Conservation (phyloP, 495 filamentous ascomycete species). For the Tirmania nivea region DNA sequence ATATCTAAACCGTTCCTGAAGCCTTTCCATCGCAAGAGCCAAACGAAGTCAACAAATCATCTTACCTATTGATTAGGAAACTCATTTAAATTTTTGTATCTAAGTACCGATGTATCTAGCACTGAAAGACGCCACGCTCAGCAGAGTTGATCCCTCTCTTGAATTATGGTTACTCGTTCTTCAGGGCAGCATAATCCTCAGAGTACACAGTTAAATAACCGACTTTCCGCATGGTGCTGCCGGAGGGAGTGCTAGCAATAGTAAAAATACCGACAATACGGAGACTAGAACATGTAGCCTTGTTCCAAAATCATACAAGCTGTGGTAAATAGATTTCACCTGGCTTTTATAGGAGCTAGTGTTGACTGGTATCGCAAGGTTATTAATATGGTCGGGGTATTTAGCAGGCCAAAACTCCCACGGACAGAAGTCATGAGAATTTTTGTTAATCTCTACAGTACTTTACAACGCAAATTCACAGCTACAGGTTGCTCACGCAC, state of each 20-base stretch:
- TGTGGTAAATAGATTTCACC: slow-evolving; percentile 21
- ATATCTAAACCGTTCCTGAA: too few species aligned
- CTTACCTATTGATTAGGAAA: too few species aligned
- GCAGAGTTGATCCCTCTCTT: slow-evolving; percentile 23
- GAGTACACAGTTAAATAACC: slow-evolving; percentile 23
- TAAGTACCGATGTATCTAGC: slow-evolving; percentile 7
- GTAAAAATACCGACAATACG: slow-evolving; percentile 19
- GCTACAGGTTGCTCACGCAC: too few species aligned
- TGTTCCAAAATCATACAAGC: slow-evolving; percentile 20
- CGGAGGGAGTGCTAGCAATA: slow-evolving; percentile 18
- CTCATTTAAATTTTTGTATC: too few species aligned
- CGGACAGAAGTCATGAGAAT: too few species aligned
- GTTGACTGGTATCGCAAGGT: slow-evolving; percentile 15
- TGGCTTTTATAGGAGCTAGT: slow-evolving; percentile 19
- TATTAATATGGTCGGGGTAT: slow-evolving; percentile 21
- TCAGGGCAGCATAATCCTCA: slow-evolving; percentile 17
- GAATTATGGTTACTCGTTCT: slow-evolving; percentile 21
- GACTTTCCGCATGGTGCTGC: slow-evolving; percentile 16
- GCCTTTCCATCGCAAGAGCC: too few species aligned
- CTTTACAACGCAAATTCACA: too few species aligned
- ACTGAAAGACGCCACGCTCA: slow-evolving; percentile 21
- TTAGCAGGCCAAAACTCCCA: too few species aligned
- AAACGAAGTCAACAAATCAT: too few species aligned
- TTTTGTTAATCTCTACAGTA: too few species aligned
- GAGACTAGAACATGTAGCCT: slow-evolving; percentile 20